phyloP scores from a whole-genome alignment of 2,329 filamentous ascomycete genomes.

The Cladosporium oxysporum region DNA sequence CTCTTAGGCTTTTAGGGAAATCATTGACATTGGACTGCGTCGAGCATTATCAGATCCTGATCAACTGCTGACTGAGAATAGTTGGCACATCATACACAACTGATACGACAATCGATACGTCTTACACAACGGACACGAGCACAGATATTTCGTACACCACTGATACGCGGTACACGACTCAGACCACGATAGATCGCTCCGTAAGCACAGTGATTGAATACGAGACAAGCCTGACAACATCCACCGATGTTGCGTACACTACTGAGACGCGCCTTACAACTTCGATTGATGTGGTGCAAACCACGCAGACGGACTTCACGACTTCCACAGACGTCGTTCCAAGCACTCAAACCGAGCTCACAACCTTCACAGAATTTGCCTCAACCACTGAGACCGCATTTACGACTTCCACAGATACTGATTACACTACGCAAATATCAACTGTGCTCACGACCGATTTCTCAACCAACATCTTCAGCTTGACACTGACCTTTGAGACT shows the following conservation, averaged over 20 bases:
- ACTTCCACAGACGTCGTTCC: neutral
- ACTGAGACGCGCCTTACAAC: constrained; percentile 1
- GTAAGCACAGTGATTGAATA: constrained; percentile 5
- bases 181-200: neutral
- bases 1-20: neutral
- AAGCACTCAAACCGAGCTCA: neutral
- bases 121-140: constrained; percentile 14
- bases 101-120: constrained; percentile 7
- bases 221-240: neutral
- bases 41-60: neutral
- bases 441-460: neutral
- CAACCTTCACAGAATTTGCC: neutral
- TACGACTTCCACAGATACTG: neutral
- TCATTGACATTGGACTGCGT: neutral
- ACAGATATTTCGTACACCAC: constrained; percentile 10
- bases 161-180: neutral
- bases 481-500: neutral
- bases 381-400: neutral
- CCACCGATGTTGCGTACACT: neutral
- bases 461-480: neutral
- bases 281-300: neutral
- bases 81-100: constrained; percentile 14
- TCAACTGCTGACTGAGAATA: neutral
- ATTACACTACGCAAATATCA: neutral
- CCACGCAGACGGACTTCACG: neutral